phyloP scores from a whole-genome alignment of 768 basidiomycete genomes.

The Hygrocybe coccinea region DNA sequence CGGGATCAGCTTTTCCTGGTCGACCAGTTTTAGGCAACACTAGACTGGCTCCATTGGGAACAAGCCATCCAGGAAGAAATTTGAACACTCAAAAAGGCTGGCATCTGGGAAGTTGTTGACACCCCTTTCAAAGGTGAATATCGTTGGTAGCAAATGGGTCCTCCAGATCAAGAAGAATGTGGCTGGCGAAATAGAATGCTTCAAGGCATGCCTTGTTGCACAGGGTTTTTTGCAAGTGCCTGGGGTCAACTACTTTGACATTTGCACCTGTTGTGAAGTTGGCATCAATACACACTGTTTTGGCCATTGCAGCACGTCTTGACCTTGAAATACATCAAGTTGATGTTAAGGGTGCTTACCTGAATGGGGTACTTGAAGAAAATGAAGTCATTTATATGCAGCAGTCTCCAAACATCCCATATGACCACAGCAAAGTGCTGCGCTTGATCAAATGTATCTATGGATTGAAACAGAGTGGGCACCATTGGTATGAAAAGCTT shows the following conservation, averaged over 20 bases:
- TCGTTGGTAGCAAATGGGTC: constrained; percentile 38
- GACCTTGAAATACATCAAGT: constrained; percentile 20
- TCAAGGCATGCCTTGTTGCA: constrained; percentile 39
- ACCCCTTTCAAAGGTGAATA: constrained; percentile 25
- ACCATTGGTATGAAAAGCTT: constrained; percentile 27
- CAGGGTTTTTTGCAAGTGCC: constrained; percentile 38
- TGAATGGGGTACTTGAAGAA: constrained; percentile 33
- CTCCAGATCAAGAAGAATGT: constrained; percentile 37
- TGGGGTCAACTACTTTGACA: constrained; percentile 38
- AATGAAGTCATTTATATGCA: constrained; percentile 40
- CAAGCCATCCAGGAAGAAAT: too few species aligned
- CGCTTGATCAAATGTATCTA: constrained; percentile 25
- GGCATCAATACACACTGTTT: constrained; percentile 18
- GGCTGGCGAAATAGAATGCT: constrained; percentile 24
- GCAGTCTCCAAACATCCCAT: constrained; percentile 28
- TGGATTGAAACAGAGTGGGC: constrained; percentile 26
- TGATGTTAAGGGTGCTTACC: constrained; percentile 39
- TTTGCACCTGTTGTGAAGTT: constrained; percentile 30
- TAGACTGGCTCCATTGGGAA: too few species aligned
- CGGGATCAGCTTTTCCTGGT: too few species aligned
- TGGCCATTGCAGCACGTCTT: constrained; percentile 27
- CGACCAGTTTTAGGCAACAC: too few species aligned
- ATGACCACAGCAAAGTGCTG: constrained; percentile 15
- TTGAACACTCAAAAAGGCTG: constrained; percentile 31
- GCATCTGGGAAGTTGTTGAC: constrained; percentile 30